These are phyloP conservation scores for Nicotiana benthamiana DNA, from an alignment of 257 asterid genomes.

Conservation along the genomic window DNA sequence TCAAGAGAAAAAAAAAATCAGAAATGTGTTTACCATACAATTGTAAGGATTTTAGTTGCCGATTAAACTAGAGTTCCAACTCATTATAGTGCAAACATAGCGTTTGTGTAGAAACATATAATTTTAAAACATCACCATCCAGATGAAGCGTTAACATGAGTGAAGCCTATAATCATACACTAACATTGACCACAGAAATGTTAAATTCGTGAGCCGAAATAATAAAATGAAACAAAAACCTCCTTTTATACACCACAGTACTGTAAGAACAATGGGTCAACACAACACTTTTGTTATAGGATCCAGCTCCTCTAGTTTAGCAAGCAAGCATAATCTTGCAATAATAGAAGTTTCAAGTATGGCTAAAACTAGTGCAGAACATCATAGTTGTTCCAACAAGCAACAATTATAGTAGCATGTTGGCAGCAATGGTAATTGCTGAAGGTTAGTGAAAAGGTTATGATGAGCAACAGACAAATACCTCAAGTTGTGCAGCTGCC, in stretches of 20 bases:
- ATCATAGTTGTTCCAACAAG: background rate
- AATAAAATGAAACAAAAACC: background rate
- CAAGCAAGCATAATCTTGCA: background rate
- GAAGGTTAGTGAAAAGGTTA: background rate
- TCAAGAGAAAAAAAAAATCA: background rate
- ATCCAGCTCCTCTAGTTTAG: background rate
- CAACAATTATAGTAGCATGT: background rate
- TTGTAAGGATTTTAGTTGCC: background rate
- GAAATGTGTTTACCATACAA: background rate
- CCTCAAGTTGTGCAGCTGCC: constrained; percentile 99
- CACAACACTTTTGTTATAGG: background rate
- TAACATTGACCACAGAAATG: background rate
- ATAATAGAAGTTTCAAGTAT: background rate
- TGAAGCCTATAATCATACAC: background rate
- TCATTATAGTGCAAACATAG: background rate
- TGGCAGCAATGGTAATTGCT: background rate
- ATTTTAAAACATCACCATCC: background rate
- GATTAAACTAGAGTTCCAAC: background rate
- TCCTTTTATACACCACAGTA: background rate
- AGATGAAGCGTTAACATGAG: background rate
- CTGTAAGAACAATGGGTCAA: background rate
- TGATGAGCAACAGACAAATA: constrained; percentile 20
- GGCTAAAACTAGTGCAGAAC: background rate
- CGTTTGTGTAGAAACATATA: background rate
- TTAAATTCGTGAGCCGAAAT: background rate